Conservation (phyloP, 2,329 filamentous ascomycete genomes). For the Cladosporium colombiae region DNA sequence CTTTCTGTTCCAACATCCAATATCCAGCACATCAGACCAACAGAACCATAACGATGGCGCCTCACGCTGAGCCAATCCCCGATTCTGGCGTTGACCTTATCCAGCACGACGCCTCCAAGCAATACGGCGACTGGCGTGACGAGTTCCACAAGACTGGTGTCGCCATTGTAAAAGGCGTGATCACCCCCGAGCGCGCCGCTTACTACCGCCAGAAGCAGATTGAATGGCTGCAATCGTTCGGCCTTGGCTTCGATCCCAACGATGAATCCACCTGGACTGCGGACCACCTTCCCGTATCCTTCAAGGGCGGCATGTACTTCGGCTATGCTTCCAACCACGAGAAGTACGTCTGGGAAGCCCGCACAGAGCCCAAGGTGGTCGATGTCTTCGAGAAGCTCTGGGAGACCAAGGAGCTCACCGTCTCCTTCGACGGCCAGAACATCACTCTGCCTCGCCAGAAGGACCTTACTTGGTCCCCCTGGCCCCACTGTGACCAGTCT, state of each 20-base stretch:
- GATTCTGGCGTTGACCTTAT: constrained; percentile 27
- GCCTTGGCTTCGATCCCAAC: constrained; percentile 34
- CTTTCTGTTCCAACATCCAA: background rate
- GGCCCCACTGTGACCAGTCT: constrained; percentile 50
- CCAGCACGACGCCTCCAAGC: constrained; percentile 24
- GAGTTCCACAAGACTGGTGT: constrained; percentile 35
- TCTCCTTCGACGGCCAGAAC: constrained; percentile 43
- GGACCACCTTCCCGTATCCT: constrained; percentile 46
- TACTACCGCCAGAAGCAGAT: constrained; percentile 36
- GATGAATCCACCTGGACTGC: constrained; percentile 44
- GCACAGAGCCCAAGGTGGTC: constrained; percentile 44
- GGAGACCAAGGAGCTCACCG: constrained; percentile 37
- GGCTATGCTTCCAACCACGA: constrained; percentile 45
- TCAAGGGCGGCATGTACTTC: constrained; percentile 50
- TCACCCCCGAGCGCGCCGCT: constrained; percentile 29
- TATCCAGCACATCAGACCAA: background rate
- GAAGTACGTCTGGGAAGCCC: constrained; percentile 48
- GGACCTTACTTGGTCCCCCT: constrained; percentile 43
- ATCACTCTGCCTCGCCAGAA: constrained; percentile 46
- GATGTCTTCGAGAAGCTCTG: constrained; percentile 47
- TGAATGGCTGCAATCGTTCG: constrained; percentile 37
- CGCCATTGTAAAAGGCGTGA: constrained; percentile 35
- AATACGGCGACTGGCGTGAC: constrained; percentile 36
- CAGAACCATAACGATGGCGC: constrained; percentile 18
- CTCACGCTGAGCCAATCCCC: constrained; percentile 24